Evolutionary conservation across 148 eudicot species (phyloP).

Genomic region (Dianthus caryophyllus): DNA sequence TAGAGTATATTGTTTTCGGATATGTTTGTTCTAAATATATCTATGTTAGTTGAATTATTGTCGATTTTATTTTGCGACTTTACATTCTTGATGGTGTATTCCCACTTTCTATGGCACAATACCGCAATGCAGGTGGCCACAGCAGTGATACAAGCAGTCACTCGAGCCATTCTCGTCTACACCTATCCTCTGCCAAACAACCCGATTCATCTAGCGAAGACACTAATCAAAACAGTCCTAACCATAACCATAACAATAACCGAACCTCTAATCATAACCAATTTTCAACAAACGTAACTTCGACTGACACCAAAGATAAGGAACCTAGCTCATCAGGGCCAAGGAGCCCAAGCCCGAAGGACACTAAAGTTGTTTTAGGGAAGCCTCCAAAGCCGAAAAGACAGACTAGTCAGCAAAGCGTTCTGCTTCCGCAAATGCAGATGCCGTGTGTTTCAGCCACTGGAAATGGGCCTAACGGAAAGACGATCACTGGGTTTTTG

Average conservation of each 20-base stretch:
- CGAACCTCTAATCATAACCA: not conserved
- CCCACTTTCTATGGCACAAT: not conserved
- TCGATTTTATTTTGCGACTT: too few relatives aligned
- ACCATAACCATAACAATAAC: not conserved
- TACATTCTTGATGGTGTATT: too few relatives aligned
- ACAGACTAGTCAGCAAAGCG: slow-evolving; percentile 11
- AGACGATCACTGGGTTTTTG: slow-evolving; percentile 60
- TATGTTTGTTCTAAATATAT: too few relatives aligned
- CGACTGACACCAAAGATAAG: not conserved
- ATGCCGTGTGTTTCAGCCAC: slow-evolving; percentile 79
- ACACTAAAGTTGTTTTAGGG: slow-evolving; percentile 2
- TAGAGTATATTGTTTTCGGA: too few relatives aligned
- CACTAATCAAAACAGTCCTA: not conserved
- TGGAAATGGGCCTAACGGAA: slow-evolving; percentile 71
- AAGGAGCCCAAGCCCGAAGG: slow-evolving; percentile 20
- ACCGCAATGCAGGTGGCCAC: slow-evolving; percentile 9
- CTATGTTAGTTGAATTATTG: too few relatives aligned
- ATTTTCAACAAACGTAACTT: not conserved
- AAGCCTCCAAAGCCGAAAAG: slow-evolving; percentile 40
- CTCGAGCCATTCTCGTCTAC: not conserved
- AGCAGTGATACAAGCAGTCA: slow-evolving; percentile 16
- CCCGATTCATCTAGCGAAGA: slow-evolving; percentile 16
- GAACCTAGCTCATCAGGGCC: slow-evolving; percentile 8
- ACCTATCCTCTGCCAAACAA: not conserved
- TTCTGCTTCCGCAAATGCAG: slow-evolving; percentile 33